Evolutionary conservation across 2,329 filamentous ascomycete genomes (phyloP).

Genomic region (Atkinsonella texensis): DNA sequence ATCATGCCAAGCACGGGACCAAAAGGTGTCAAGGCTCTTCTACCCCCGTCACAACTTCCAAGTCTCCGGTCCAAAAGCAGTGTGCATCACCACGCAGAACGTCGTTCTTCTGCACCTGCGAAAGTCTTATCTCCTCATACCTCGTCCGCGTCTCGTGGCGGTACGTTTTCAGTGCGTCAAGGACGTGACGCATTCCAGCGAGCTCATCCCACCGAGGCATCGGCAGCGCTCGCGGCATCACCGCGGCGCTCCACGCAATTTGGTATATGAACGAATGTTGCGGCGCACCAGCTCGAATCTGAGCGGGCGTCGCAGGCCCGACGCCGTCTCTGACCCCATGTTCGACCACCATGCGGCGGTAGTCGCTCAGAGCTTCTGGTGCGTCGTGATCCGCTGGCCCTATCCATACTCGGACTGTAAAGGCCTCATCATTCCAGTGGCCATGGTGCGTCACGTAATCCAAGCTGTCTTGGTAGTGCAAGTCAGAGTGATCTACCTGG

Average conservation of each 20-base stretch:
- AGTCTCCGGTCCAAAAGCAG: conserved; percentile 26
- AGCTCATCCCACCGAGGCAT: conserved; percentile 20
- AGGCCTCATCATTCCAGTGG: conserved; percentile 16
- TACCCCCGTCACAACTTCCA: conserved; percentile 21
- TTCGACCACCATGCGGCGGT: conserved; percentile 32
- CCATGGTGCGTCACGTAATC: conserved; percentile 14
- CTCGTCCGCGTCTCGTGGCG: conserved; percentile 21
- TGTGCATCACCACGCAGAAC: conserved; percentile 15
- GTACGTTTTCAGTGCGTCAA: conserved; percentile 28
- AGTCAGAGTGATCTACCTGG: background rate
- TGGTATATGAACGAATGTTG: conserved; percentile 32
- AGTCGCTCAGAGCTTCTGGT: conserved; percentile 31
- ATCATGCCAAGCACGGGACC: background rate
- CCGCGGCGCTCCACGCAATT: conserved; percentile 39
- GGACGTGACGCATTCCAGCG: conserved; percentile 30
- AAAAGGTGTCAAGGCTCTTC: background rate
- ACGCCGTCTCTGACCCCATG: conserved; percentile 23
- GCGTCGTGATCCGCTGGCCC: conserved; percentile 23
- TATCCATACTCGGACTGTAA: conserved; percentile 31
- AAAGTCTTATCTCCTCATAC: conserved; percentile 11
- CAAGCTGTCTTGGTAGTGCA: conserved; percentile 9
- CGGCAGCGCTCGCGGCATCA: conserved; percentile 22
- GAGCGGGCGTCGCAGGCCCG: conserved; percentile 35
- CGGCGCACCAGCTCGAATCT: conserved; percentile 39
- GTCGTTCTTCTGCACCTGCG: conserved; percentile 5